Conservation (phyloP, 805 yeast species). For the Candida krabiensis region DNA sequence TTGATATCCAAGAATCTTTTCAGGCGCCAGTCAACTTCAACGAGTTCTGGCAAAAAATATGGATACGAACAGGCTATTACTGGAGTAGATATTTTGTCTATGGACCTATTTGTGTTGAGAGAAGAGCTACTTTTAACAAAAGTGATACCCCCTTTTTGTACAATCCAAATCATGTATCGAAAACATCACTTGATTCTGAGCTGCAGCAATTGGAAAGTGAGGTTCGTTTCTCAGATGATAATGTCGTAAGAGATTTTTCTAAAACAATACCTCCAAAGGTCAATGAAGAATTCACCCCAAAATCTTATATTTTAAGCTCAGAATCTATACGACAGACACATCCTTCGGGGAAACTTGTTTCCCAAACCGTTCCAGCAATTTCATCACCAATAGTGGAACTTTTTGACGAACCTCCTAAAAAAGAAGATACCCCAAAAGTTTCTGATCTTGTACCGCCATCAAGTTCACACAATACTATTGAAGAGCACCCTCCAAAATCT, state of each 20-base stretch:
- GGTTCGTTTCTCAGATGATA: conserved; percentile 11
- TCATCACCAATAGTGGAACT: conserved; percentile 13
- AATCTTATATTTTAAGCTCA: conserved; percentile 20
- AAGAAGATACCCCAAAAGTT: neutral
- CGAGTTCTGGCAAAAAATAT: conserved; percentile 22
- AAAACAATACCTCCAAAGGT: conserved; percentile 13
- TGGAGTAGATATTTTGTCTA: conserved; percentile 40
- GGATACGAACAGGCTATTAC: conserved; percentile 38
- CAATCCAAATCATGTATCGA: conserved; percentile 6
- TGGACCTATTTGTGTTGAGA: conserved; percentile 33
- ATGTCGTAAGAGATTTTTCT: conserved; percentile 17
- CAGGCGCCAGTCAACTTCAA: conserved; percentile 21
- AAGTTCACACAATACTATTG: conserved; percentile 1
- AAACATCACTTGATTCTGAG: conserved; percentile 4
- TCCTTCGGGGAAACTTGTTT: conserved; percentile 19
- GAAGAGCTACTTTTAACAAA: conserved; percentile 15
- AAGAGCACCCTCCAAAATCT: conserved; percentile 9
- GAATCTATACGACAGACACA: conserved; percentile 20
- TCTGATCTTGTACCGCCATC: neutral
- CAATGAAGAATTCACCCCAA: conserved; percentile 15
- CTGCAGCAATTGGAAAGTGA: conserved; percentile 12
- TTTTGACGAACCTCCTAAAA: conserved; percentile 13
- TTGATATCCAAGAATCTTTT: conserved; percentile 19
- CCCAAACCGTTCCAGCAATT: conserved; percentile 16
- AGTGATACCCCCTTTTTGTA: conserved; percentile 12